Evolutionary conservation across 2,329 filamentous ascomycete species (phyloP), one percentile per base, ranked within the genome.

Genomic region (Penicillium sp.): DNA sequence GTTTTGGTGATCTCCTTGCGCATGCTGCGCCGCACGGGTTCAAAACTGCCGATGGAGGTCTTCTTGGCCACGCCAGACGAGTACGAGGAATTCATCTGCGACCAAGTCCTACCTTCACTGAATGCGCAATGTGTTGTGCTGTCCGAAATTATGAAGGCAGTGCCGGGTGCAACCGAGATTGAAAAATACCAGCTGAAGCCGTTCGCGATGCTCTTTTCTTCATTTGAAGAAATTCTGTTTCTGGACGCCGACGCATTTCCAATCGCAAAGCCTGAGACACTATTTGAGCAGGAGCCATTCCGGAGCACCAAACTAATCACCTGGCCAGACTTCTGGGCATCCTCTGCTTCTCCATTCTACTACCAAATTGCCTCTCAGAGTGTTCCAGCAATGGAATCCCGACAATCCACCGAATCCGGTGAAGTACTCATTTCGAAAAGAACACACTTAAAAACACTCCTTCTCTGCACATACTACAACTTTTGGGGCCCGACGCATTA

Each of bases 381-480:
- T 8, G 44, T 62, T 1, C 61, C 67, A 6, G 71, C 76, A 1
- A 58, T 69, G 1, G 59, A 12, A 70, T 73, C 4, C 55, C 69
- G 58, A 15, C 55, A 54, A 29, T 75, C 73, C 26, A 77, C 76
- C 18, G 80, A 82, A 65, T 75, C 77, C 5, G 78, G 81, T 12
- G 73, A 81, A 49, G 59, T 83, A 7, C 61, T 80, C 8, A 73
- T 78, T 53, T 76, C 79, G 61, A 83, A 82, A 58, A 69, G 67
- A 11, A 73, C 70, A 1, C 81, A 83, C 55, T 68, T 71, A 8
- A 69, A 73, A 31, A 77, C 75, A 27, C 69, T 83, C 1, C 65
- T 82, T 15, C 75, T 84, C 26, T 76, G 78, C 40, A 69, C 77
- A 0, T 83, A 82, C 67, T 83, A 83, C 72, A 83, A 82, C 70